A percentile compares a stretch with the other conserved stretches of the same genome.
These are phyloP conservation scores for Nemania sp. DNA, from an alignment of 2,329 filamentous ascomycete genomes.

Conservation along the genomic window DNA sequence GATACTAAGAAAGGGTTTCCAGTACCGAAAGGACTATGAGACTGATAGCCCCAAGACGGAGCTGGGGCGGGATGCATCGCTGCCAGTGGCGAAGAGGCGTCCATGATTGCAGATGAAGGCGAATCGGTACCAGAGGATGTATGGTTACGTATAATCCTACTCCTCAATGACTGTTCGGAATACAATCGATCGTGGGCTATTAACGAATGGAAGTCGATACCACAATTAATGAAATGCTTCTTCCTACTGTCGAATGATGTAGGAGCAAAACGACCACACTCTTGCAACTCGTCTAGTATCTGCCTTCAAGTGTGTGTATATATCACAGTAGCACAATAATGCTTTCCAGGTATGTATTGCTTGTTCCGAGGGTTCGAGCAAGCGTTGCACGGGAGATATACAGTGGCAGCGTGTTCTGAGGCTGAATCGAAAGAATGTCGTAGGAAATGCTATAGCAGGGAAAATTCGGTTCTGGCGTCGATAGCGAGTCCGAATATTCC, in stretches of 20 bases:
- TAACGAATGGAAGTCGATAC: constrained; percentile 34
- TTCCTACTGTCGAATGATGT: constrained; percentile 28
- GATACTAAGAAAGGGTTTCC: constrained; percentile 53
- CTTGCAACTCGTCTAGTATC: constrained; percentile 16
- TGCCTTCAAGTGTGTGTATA: constrained; percentile 7
- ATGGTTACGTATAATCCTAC: constrained; percentile 39
- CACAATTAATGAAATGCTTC: constrained; percentile 39
- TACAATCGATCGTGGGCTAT: constrained; percentile 31
- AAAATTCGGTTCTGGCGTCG: constrained; percentile 11
- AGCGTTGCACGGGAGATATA: constrained; percentile 8
- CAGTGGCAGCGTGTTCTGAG: constrained; percentile 5
- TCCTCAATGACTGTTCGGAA: constrained; percentile 36
- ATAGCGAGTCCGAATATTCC: constrained; percentile 10
- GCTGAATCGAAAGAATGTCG: constrained; percentile 15
- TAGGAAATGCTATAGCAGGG: constrained; percentile 22
- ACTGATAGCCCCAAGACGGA: constrained; percentile 63
- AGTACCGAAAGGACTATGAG: constrained; percentile 50
- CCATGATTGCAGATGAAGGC: constrained; percentile 61
- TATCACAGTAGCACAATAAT: constrained; percentile 13
- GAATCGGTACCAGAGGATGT: constrained; percentile 28
- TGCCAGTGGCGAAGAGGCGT: constrained; percentile 90
- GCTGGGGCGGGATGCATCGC: constrained; percentile 81
- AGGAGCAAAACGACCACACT: constrained; percentile 17
- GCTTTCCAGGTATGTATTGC: neutral
- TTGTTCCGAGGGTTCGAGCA: constrained; percentile 6